A percentile compares a stretch with the other conserved stretches of the same genome.
Evolutionary conservation across 2,329 filamentous ascomycete species (phyloP).

Genomic region (Erysiphe pisi): DNA sequence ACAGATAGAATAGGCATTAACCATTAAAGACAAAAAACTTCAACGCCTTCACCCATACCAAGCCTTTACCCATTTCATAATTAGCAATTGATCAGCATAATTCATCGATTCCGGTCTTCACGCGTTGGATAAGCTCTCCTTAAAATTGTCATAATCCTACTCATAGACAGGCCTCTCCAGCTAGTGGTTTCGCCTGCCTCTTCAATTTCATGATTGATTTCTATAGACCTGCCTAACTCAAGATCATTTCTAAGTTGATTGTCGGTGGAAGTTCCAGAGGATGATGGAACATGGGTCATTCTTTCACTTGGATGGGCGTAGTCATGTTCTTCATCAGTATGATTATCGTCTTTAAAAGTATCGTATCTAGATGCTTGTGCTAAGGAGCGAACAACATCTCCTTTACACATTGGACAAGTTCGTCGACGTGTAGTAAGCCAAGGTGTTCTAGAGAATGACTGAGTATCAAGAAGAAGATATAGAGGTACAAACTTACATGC

Average conservation of each 20-base stretch:
- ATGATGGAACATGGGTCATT: constrained; percentile 42
- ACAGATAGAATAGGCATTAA: too few relatives aligned
- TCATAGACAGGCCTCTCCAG: constrained; percentile 33
- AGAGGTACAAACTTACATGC: constrained; percentile 64
- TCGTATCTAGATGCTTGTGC: constrained; percentile 40
- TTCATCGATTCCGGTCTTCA: constrained; percentile 35
- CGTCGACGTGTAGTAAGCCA: constrained; percentile 92
- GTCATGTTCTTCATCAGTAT: constrained; percentile 39
- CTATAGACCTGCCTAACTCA: constrained; percentile 33
- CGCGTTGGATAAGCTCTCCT: constrained; percentile 31
- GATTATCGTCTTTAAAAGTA: constrained; percentile 39
- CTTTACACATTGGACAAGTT: constrained; percentile 98
- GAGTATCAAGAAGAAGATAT: background rate
- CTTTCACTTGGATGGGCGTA: constrained; percentile 39
- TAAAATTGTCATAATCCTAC: constrained; percentile 33
- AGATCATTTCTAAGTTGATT: constrained; percentile 30
- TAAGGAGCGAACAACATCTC: constrained; percentile 72
- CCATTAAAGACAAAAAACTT: too few relatives aligned
- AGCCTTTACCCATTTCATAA: background rate
- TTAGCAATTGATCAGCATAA: background rate
- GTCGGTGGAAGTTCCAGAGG: constrained; percentile 35
- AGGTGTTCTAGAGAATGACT: constrained; percentile 55
- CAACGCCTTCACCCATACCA: background rate
- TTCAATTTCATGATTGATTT: constrained; percentile 31
- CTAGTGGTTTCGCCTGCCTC: constrained; percentile 30